A percentile compares a stretch with the other conserved stretches of the same genome.
Conservation (phyloP, 257 asterid species). For the Salvia hispanica region DNA sequence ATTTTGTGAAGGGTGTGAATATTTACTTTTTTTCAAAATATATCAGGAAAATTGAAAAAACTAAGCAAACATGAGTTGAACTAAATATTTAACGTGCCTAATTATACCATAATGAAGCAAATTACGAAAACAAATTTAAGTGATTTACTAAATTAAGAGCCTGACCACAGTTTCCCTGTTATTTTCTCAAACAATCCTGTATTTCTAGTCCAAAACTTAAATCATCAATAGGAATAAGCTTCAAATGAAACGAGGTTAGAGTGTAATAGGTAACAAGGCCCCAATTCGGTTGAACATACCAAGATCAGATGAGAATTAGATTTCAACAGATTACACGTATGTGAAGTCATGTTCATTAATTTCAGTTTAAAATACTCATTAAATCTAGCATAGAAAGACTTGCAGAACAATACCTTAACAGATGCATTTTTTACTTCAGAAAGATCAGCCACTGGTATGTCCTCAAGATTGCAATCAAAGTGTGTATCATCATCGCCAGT, state of each 20-base stretch:
- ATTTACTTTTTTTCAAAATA: no score
- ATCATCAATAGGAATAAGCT: background rate
- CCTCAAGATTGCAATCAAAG: constrained; percentile 49
- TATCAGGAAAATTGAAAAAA: no score
- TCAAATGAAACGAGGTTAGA: background rate
- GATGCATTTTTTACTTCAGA: constrained; percentile 48
- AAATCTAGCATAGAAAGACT: constrained; percentile 10
- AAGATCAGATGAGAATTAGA: constrained; percentile 13
- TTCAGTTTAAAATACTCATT: background rate
- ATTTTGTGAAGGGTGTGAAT: no score
- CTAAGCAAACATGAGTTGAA: no score
- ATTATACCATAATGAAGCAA: no score
- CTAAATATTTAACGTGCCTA: no score
- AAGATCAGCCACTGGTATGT: constrained; percentile 52
- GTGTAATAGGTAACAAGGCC: constrained; percentile 9
- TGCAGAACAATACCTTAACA: constrained; percentile 62
- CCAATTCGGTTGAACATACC: constrained; percentile 3
- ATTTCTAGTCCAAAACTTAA: constrained; percentile 2
- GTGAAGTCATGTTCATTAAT: background rate
- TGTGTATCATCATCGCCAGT: constrained; percentile 41
- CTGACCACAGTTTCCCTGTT: background rate
- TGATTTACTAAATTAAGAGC: no score
- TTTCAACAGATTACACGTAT: background rate
- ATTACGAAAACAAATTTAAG: no score
- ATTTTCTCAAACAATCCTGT: background rate